These are phyloP conservation scores for Yamadazyma friedrichii DNA, from an alignment of 1,139 yeast species.

Conservation along the genomic window DNA sequence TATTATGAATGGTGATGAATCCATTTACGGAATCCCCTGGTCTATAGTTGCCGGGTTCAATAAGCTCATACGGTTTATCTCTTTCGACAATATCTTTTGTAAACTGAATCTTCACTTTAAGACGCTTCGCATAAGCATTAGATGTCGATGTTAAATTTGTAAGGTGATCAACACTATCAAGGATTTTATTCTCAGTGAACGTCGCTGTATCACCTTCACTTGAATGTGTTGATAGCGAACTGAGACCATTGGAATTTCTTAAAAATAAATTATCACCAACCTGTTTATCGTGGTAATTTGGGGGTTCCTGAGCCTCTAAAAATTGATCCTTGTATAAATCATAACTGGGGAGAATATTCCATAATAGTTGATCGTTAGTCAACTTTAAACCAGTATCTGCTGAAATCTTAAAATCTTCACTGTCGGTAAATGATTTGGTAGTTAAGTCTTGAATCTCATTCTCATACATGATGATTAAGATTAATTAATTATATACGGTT, in stretches of 20 bases:
- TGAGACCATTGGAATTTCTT: too few relatives aligned
- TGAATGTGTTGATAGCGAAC: too few relatives aligned
- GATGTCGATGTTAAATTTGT: slow-evolving; percentile 31
- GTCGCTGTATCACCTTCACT: slow-evolving; percentile 2
- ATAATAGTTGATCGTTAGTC: slow-evolving; percentile 17
- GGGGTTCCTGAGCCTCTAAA: slow-evolving; percentile 13
- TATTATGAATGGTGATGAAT: slow-evolving; percentile 29
- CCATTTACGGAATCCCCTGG: slow-evolving; percentile 45
- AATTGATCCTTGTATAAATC: slow-evolving; percentile 18
- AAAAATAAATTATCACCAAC: too few relatives aligned
- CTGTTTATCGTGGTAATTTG: slow-evolving; percentile 13
- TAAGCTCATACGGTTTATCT: slow-evolving; percentile 26
- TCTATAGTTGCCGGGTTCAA: slow-evolving; percentile 40
- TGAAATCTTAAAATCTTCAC: slow-evolving; percentile 7
- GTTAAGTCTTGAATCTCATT: not conserved
- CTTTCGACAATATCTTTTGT: slow-evolving; percentile 35
- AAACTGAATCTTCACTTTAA: slow-evolving; percentile 30
- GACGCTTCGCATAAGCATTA: slow-evolving; percentile 25
- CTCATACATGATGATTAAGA: too few relatives aligned
- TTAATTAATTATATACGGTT: too few relatives aligned
- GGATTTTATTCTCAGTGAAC: slow-evolving; percentile 30
- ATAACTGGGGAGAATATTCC: slow-evolving; percentile 33
- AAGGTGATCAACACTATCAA: slow-evolving; percentile 37
- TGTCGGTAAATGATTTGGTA: slow-evolving; percentile 8
- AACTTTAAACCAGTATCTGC: slow-evolving; percentile 10